Evolutionary conservation across 108 stramenopile genomes (phyloP).

Genomic region (Craspedostauros australis): DNA sequence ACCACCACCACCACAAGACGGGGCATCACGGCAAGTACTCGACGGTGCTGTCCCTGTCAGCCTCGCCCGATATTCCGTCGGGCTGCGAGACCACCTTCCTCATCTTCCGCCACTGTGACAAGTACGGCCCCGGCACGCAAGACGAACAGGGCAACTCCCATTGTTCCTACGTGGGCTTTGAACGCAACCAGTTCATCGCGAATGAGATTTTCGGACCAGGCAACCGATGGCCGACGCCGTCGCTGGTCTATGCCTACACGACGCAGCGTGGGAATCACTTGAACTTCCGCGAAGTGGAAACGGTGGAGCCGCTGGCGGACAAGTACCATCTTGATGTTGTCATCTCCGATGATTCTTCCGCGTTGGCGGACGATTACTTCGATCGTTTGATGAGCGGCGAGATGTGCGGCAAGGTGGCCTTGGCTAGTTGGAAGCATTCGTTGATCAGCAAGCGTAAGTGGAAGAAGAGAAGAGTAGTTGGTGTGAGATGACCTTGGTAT

Average conservation of each 20-base stretch:
- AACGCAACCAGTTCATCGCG: slow-evolving; percentile 26
- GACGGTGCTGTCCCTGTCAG: no score
- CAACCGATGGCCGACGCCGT: slow-evolving; percentile 31
- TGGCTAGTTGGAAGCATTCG: slow-evolving; percentile 39
- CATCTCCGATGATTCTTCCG: neutral
- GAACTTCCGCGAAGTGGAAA: slow-evolving; percentile 48
- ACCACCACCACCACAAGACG: no score
- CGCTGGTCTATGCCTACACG: slow-evolving; percentile 27
- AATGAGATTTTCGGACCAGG: slow-evolving; percentile 33
- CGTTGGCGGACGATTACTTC: slow-evolving; percentile 12
- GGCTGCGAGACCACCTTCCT: slow-evolving; percentile 48
- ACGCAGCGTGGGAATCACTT: slow-evolving; percentile 14
- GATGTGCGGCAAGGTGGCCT: slow-evolving; percentile 28
- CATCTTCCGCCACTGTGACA: slow-evolving; percentile 49
- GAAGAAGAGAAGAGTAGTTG: no score
- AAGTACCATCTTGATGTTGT: slow-evolving; percentile 18
- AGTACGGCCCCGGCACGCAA: slow-evolving; percentile 16
- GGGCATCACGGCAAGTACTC: no score
- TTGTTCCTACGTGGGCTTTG: slow-evolving; percentile 34
- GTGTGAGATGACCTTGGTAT: no score
- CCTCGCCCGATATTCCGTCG: slow-evolving; percentile 3
- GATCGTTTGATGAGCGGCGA: slow-evolving; percentile 11
- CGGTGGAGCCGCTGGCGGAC: slow-evolving; percentile 25
- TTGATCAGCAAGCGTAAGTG: slow-evolving; percentile 21
- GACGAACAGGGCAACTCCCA: slow-evolving; percentile 33